Conservation (phyloP, 352 stramenopile genomes). For the Phytopythium delawarense region DNA sequence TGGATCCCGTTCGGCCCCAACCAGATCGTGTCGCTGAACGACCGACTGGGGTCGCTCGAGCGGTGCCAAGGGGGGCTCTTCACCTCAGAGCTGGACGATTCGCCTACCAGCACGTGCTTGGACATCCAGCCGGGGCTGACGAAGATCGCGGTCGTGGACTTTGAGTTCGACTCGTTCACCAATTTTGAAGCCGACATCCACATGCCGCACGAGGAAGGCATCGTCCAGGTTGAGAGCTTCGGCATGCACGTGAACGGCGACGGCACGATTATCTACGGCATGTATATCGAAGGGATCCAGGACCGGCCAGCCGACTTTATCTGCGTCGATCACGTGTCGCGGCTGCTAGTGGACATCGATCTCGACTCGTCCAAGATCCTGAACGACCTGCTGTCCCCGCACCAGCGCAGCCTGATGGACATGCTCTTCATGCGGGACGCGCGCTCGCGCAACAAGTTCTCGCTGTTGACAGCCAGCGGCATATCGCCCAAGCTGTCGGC, state of each 20-base stretch:
- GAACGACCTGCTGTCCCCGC: slow-evolving; percentile 92
- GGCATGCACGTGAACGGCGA: slow-evolving; percentile 85
- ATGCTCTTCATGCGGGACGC: slow-evolving; percentile 96
- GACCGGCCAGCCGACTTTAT: slow-evolving; percentile 96
- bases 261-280: slow-evolving; percentile 83
- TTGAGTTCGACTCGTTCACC: slow-evolving; percentile 96
- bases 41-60: slow-evolving; percentile 94
- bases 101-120: slow-evolving; percentile 81
- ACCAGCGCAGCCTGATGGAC: slow-evolving; percentile 92
- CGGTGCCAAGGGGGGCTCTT: slow-evolving; percentile 96
- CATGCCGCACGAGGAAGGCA: slow-evolving; percentile 88
- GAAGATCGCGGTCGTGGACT: slow-evolving; percentile 96
- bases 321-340: slow-evolving; percentile 95
- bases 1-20: slow-evolving; percentile 98
- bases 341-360: slow-evolving; percentile 94
- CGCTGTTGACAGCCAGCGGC: slow-evolving; percentile 95
- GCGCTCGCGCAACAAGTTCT: slow-evolving; percentile 95
- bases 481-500: slow-evolving; percentile 94
- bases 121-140: slow-evolving; percentile 89
- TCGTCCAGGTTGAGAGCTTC: slow-evolving; percentile 98
- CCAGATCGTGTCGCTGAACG: slow-evolving; percentile 97
- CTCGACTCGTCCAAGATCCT: slow-evolving; percentile 96
- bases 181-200: slow-evolving; percentile 99
- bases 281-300: slow-evolving; percentile 96
- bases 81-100: slow-evolving; percentile 90